Base-by-base conservation (phyloP, 1,139 yeast genomes). In the Hansenula lynferdii region DNA sequence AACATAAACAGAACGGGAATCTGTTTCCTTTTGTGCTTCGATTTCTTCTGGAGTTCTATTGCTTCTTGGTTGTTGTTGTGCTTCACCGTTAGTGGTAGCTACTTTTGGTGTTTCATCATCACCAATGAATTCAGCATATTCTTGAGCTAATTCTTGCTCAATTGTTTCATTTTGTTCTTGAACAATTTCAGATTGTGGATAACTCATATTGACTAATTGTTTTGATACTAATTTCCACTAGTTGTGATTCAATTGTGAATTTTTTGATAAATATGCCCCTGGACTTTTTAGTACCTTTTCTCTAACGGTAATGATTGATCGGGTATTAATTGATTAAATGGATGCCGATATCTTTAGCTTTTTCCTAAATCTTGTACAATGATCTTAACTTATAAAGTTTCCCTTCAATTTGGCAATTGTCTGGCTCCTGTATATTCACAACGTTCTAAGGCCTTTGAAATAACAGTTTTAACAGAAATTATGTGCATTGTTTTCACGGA, bases 1-100 rank as follows among this genome's bases (percentile, higher is more conserved):
- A 26, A 79, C 75, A 52, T 74, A 78, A 9, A 79, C 62, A 0
- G 85, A 77, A 41, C 78, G 61, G 3, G 77, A 60, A 49, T 79
- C 85, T 16, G 65, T 57, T 37, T 70, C 77, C 41, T 64, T 54
- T 46, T 64, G 72, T 34, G 61, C 67, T 32, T 60, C 53, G 6
- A 49, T 20, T 35, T 53, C 56, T 35, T 51, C 57, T n/a, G 56
- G 56, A 1, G 54, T 47, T 36, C 48, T 49, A 24, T 30, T 42
- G 6, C 43, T 39, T 29, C 35, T 22, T 20, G 34, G 5, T 15
- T 8, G 22, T 24, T 17, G 22, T 24, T 23, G 10, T 3, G 8
- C 6, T 12, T 12, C 35, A 18, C 26, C 32, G 12, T 10, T 28
- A 17, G n/a, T n/a, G 10, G 19, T 15, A n/a, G 17, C 8, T 20